Evolutionary conservation across 2,329 filamentous ascomycete genomes (phyloP).

Genomic region (Reticulascus tulasneorum): DNA sequence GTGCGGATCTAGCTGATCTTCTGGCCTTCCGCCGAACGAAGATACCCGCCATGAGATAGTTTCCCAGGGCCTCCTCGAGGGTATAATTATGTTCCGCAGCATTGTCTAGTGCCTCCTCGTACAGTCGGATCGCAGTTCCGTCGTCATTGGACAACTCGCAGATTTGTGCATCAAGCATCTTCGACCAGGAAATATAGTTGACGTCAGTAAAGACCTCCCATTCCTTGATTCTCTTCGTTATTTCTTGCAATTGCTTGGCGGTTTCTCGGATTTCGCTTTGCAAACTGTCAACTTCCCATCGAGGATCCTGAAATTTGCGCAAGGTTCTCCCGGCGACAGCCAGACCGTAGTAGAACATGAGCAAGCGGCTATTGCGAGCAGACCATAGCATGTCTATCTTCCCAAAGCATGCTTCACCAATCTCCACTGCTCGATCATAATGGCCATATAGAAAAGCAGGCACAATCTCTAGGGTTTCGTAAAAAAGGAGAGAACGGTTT

Average conservation of each 20-base stretch:
- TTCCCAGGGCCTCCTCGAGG: conserved; percentile 69
- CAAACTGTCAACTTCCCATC: conserved; percentile 37
- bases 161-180: conserved; percentile 64
- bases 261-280: conserved; percentile 41
- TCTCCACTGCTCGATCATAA: conserved; percentile 54
- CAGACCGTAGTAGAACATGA: conserved; percentile 58
- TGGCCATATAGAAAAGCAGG: conserved; percentile 61
- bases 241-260: conserved; percentile 47
- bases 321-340: conserved; percentile 50
- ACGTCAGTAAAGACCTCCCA: conserved; percentile 62
- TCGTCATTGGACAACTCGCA: conserved; percentile 57
- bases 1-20: conserved; percentile 63
- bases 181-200: conserved; percentile 69
- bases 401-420: conserved; percentile 48
- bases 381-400: conserved; percentile 53
- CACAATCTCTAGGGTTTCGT: conserved; percentile 63
- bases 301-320: conserved; percentile 44
- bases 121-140: conserved; percentile 56
- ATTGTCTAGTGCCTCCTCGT: conserved; percentile 70
- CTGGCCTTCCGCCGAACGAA: conserved; percentile 62
- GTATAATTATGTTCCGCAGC: conserved; percentile 62
- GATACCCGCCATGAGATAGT: conserved; percentile 70
- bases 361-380: conserved; percentile 51
- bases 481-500: conserved; percentile 62
- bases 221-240: conserved; percentile 58